Conservation (phyloP, 2,329 filamentous ascomycete genomes). For the Neofusicoccum ribis region DNA sequence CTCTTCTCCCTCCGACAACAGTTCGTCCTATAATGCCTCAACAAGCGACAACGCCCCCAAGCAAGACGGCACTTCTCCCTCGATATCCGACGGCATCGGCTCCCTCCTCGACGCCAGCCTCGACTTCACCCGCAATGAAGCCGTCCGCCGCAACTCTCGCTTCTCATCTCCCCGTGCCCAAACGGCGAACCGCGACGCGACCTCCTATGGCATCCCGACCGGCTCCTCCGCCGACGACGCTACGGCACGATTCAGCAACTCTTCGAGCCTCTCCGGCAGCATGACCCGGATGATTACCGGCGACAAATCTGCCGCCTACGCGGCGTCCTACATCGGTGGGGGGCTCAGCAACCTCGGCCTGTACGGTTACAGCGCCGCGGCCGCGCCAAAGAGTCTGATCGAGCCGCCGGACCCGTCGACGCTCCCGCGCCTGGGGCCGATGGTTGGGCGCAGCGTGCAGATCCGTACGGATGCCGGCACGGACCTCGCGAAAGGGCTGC, state of each 20-base stretch:
- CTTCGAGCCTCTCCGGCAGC: background rate
- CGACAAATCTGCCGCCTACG: background rate
- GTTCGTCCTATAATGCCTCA: slow-evolving; percentile 21
- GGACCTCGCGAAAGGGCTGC: slow-evolving; percentile 47
- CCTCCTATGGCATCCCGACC: background rate
- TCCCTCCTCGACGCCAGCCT: slow-evolving; percentile 31
- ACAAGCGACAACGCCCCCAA: slow-evolving; percentile 20
- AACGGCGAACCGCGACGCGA: slow-evolving; percentile 21
- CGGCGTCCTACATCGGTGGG: background rate
- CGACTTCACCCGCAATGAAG: slow-evolving; percentile 27
- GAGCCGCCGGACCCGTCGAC: slow-evolving; percentile 20
- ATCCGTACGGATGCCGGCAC: slow-evolving; percentile 23
- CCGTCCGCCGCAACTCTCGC: slow-evolving; percentile 28
- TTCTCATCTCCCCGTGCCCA: slow-evolving; percentile 29
- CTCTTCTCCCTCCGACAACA: slow-evolving; percentile 2
- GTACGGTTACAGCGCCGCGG: background rate
- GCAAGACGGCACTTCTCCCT: background rate
- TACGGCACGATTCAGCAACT: background rate
- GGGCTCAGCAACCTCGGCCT: background rate
- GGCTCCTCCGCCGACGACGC: slow-evolving; percentile 11
- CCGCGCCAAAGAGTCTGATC: background rate
- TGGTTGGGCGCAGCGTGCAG: slow-evolving; percentile 35
- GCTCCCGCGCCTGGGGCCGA: slow-evolving; percentile 32
- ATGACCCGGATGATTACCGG: background rate
- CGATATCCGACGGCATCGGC: slow-evolving; percentile 24